phyloP scores from a whole-genome alignment of 805 yeast genomes.

The Spathaspora boniae region DNA sequence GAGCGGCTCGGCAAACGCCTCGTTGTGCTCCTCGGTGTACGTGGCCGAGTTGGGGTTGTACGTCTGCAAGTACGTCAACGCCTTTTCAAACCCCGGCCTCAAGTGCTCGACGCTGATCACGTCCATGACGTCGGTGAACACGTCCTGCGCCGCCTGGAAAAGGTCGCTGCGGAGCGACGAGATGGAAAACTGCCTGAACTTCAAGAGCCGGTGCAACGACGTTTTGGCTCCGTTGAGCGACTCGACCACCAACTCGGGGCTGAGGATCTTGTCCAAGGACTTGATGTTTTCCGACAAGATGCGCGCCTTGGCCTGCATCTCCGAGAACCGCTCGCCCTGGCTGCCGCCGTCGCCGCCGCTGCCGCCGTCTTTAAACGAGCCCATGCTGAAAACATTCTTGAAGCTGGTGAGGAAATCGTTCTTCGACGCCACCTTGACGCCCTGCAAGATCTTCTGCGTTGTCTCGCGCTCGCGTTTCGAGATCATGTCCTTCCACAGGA shows the following conservation, averaged over 20 bases:
- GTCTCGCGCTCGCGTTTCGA: constrained; percentile 46
- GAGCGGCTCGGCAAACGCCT: constrained; percentile 69
- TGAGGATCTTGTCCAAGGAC: constrained; percentile 71
- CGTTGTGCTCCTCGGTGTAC: constrained; percentile 22
- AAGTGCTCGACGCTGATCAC: constrained; percentile 71
- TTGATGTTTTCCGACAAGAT: constrained; percentile 72
- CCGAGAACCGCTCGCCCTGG: constrained; percentile 44
- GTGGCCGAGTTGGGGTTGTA: constrained; percentile 58
- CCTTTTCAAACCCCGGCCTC: constrained; percentile 80
- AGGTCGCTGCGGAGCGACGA: constrained; percentile 30
- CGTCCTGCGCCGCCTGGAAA: constrained; percentile 46
- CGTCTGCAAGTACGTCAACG: constrained; percentile 62
- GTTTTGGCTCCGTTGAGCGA: constrained; percentile 66
- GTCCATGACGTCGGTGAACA: constrained; percentile 64
- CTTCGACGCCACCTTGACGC: constrained; percentile 48
- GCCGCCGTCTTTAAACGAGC: constrained; percentile 19
- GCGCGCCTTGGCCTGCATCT: constrained; percentile 76
- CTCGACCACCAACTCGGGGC: constrained; percentile 73
- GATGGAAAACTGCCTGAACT: constrained; percentile 32
- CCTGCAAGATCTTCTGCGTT: constrained; percentile 44
- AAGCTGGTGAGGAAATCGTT: constrained; percentile 62
- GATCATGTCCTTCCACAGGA: constrained; percentile 32
- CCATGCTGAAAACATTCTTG: constrained; percentile 53
- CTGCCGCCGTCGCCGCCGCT: constrained; percentile 17
- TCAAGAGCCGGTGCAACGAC: constrained; percentile 55